A percentile compares a stretch with the other conserved stretches of the same genome.
Evolutionary conservation across 2,329 filamentous ascomycete species (phyloP).

Genomic region (Cladosporium sp.): DNA sequence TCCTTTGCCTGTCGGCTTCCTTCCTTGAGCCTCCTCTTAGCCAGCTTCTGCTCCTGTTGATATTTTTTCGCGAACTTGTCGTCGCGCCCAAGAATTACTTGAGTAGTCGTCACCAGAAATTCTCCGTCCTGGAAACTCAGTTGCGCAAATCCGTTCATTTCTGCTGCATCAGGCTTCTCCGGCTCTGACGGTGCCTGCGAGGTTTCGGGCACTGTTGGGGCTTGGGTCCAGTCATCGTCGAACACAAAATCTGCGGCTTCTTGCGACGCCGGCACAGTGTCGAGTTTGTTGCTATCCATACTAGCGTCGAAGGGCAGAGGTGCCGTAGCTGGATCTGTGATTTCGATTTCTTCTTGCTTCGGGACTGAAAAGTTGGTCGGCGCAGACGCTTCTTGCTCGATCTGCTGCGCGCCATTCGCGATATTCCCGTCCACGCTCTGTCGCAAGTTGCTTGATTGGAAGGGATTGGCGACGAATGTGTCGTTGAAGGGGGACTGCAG

Average conservation of each 20-base stretch:
- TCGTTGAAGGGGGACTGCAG: conserved; percentile 8
- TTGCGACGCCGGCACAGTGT: not conserved
- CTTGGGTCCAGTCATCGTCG: conserved; percentile 3
- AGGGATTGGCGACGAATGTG: conserved; percentile 8
- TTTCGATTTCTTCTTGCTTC: not conserved
- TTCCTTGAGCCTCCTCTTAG: conserved; percentile 9
- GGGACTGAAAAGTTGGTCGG: conserved; percentile 3
- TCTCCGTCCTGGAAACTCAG: conserved; percentile 68
- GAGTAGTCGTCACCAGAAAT: conserved; percentile 72
- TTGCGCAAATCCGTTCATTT: conserved; percentile 56
- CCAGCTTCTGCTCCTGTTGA: conserved; percentile 17
- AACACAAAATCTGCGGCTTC: not conserved
- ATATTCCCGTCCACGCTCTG: conserved; percentile 8
- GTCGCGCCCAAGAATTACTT: conserved; percentile 67
- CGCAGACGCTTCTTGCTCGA: not conserved
- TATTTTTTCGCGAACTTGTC: conserved; percentile 17
- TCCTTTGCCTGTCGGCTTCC: conserved; percentile 8
- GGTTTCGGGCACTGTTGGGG: not conserved
- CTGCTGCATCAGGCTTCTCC: conserved; percentile 10
- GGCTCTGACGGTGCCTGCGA: conserved; percentile 5
- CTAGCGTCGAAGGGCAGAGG: not conserved
- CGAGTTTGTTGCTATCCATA: conserved; percentile 5
- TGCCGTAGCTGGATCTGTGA: not conserved
- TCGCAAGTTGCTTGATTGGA: conserved; percentile 15
- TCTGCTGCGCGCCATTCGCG: not conserved